phyloP scores from a whole-genome alignment of 2,329 filamentous ascomycete species.

The Xylariaceae sp. region DNA sequence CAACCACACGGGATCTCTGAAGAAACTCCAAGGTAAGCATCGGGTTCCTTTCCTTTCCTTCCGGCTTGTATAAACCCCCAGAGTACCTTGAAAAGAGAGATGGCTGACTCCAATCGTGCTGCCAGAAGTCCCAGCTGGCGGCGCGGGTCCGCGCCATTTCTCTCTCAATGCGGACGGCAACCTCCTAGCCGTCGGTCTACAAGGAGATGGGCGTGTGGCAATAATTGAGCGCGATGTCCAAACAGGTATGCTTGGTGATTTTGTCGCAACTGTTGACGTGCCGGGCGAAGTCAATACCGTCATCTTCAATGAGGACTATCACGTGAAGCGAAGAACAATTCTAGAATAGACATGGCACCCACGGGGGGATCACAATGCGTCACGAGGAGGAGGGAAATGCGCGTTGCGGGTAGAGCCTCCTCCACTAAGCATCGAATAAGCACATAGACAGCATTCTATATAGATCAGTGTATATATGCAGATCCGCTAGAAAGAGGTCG shows the following conservation, averaged over 20 bases:
- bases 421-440: too few relatives aligned
- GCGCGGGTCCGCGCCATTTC: conserved; percentile 52
- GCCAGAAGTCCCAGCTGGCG: conserved; percentile 57
- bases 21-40: conserved; percentile 40
- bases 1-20: conserved; percentile 49
- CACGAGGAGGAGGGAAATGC: too few relatives aligned
- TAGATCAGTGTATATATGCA: too few relatives aligned
- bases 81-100: too few relatives aligned
- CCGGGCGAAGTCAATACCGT: conserved; percentile 43
- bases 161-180: conserved; percentile 58
- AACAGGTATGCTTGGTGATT: conserved; percentile 53
- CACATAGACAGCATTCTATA: too few relatives aligned
- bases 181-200: conserved; percentile 62
- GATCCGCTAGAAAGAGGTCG: conserved; percentile 5
- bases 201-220: conserved; percentile 56
- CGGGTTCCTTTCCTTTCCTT: too few relatives aligned
- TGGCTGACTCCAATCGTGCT: too few relatives aligned
- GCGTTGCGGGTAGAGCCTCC: too few relatives aligned
- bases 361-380: too few relatives aligned
- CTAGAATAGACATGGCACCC: neutral
- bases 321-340: conserved; percentile 10
- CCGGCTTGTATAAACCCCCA: too few relatives aligned
- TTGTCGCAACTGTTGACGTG: conserved; percentile 40
- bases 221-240: conserved; percentile 56
- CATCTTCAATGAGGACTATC: conserved; percentile 42